Evolutionary conservation across 768 basidiomycete genomes (phyloP), one percentile per base, ranked within the genome.

Genomic region (Podaxis sp.): DNA sequence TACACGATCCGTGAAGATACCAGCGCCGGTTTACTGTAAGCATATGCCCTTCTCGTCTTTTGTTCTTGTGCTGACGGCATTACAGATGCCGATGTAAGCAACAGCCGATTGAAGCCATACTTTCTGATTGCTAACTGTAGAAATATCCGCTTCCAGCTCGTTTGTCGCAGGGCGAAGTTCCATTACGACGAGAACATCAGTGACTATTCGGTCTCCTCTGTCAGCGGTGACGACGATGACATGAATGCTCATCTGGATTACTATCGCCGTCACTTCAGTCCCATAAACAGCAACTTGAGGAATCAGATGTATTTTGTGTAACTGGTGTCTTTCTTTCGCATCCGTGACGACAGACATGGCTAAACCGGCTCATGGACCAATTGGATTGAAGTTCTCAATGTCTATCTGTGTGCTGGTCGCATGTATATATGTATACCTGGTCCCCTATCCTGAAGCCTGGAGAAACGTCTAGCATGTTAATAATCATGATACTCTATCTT

Each of bases 1-100:
- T 9, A 89, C 88, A 2, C 80, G 86, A n/a, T 86, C 87, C 0
- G 89, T 90, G 2, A 90, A 88, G 2, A 85, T 90, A 22, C 88
- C 88, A 0, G 88, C 88, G 0, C 89, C 88, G 0, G 87, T 89
- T 0, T 89, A 89, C 63, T 89, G 87, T 89, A 65, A 69, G 86
- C 66, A 49, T 33, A 29, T 17, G 4, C 1, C 41, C 25, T 17
- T 5, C n/a, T 47, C 17, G 4, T 12, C 17, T 13, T 55, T 38
- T 8, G 9, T 47, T 53, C 25, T 36, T 9, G 4, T 49, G 25
- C 59, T 60, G 24, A 50, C 19, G 22, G 13, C 15, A 17, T 37
- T 56, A 33, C 29, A 62, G 61, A 62, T 56, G 61, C 61, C 37
- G 61, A 62, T 29, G 61, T 62, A 41, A 56, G 61, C 25, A 11